These are phyloP conservation scores for Suillus bovinus DNA, from an alignment of 768 basidiomycete species.

Conservation along the genomic window DNA sequence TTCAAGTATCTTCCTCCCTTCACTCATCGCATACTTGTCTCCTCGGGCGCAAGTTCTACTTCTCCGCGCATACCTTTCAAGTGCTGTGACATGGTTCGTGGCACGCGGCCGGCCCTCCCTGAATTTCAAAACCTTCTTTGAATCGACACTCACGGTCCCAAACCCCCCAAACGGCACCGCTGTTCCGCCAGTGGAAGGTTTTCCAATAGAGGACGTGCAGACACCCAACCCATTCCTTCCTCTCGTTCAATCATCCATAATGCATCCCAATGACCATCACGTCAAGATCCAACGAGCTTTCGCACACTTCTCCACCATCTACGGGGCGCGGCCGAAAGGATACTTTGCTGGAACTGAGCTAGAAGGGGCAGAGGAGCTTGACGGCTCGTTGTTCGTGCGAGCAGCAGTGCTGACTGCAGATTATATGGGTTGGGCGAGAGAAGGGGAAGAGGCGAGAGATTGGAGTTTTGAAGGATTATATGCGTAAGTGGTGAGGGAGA, in stretches of 20 bases:
- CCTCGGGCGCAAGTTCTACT: conserved; percentile 26
- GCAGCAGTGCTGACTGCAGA: conserved; percentile 32
- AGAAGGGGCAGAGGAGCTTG: conserved; percentile 32
- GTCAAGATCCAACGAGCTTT: conserved; percentile 36
- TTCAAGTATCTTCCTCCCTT: conserved; percentile 30
- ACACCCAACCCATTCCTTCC: conserved; percentile 42
- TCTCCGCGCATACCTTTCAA: conserved; percentile 30
- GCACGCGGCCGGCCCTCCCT: conserved; percentile 30
- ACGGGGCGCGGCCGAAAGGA: conserved; percentile 27
- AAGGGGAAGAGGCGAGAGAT: conserved; percentile 25
- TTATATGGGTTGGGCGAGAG: conserved; percentile 15
- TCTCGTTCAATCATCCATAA: conserved; percentile 39
- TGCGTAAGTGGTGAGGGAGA: neutral
- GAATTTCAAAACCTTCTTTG: conserved; percentile 34
- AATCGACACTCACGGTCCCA: neutral
- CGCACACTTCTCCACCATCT: conserved; percentile 34
- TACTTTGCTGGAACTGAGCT: conserved; percentile 33
- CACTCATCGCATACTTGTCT: conserved; percentile 21
- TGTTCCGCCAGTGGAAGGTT: neutral
- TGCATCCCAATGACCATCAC: conserved; percentile 37
- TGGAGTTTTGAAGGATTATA: conserved; percentile 34
- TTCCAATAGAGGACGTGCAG: conserved; percentile 12
- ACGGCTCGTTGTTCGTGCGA: conserved; percentile 39
- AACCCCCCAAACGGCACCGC: neutral
- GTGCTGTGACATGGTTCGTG: conserved; percentile 29